phyloP scores from a whole-genome alignment of 208 protist species.

The Naegleria gruberi region DNA sequence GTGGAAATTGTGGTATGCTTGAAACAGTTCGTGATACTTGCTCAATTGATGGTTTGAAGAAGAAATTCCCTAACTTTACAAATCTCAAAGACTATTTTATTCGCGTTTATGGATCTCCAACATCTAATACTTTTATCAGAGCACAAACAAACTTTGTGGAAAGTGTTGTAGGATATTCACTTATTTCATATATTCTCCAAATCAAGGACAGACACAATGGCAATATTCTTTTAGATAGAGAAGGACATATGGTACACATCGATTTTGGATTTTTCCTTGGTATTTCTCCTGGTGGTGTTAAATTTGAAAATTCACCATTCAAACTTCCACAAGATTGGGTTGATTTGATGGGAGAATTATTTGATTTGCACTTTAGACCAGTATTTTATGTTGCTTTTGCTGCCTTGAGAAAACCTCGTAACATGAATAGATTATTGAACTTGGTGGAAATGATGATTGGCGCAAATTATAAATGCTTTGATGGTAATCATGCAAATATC shows the following conservation, averaged over 20 bases:
- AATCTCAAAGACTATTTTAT: conserved; percentile 67
- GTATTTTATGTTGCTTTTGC: conserved; percentile 69
- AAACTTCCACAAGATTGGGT: conserved; percentile 80
- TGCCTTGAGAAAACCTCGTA: conserved; percentile 48
- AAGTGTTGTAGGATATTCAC: conserved; percentile 82
- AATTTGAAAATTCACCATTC: conserved; percentile 84
- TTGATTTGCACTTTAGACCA: conserved; percentile 70
- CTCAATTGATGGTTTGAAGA: conserved; percentile 77
- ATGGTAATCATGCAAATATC: conserved; percentile 41
- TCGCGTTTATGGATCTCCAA: conserved; percentile 56
- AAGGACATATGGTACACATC: conserved; percentile 88
- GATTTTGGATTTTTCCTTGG: conserved; percentile 95
- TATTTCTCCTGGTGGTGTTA: conserved; percentile 84
- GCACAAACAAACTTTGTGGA: conserved; percentile 83
- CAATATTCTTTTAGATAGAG: conserved; percentile 78
- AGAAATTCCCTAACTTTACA: conserved; percentile 23
- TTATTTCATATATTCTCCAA: conserved; percentile 83
- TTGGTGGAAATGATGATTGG: conserved; percentile 71
- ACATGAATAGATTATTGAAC: conserved; percentile 62
- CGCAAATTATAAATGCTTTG: conserved; percentile 76
- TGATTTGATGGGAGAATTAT: conserved; percentile 75
- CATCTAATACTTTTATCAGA: conserved; percentile 46
- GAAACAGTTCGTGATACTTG: conserved; percentile 71
- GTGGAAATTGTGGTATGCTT: conserved; percentile 63
- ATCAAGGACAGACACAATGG: conserved; percentile 89